Conservation (phyloP, 352 stramenopile species). For the Phytophthora fragariae region DNA sequence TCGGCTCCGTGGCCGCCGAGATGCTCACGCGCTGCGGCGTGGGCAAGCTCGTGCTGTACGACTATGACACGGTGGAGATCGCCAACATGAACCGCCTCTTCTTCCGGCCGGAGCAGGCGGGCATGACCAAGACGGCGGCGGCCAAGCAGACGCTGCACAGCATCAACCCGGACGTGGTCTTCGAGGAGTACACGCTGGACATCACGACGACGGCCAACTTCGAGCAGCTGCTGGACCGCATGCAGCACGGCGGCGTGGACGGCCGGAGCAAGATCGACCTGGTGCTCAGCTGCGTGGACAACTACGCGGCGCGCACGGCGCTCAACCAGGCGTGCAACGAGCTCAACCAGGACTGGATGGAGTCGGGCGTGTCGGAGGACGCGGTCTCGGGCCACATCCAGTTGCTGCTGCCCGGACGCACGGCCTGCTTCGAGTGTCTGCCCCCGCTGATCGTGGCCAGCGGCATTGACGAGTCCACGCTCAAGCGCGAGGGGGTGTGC, state of each 20-base stretch:
- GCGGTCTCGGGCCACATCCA: constrained; percentile 92
- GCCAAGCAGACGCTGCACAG: constrained; percentile 88
- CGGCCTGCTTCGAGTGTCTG: constrained; percentile 91
- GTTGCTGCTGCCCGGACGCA: constrained; percentile 83
- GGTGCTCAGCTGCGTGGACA: constrained; percentile 92
- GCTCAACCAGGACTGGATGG: constrained; percentile 90
- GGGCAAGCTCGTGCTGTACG: constrained; percentile 91
- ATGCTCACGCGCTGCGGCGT: constrained; percentile 92
- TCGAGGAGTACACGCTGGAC: constrained; percentile 89
- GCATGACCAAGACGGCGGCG: constrained; percentile 88
- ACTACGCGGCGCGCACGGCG: constrained; percentile 87
- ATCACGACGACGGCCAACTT: constrained; percentile 90
- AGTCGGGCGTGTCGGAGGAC: constrained; percentile 92
- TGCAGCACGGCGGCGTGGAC: constrained; percentile 75
- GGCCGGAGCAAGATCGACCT: constrained; percentile 70
- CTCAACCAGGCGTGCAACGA: constrained; percentile 92
- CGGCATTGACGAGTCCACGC: constrained; percentile 86
- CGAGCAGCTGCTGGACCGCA: constrained; percentile 81
- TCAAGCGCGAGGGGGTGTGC: constrained; percentile 91
- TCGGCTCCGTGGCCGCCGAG: constrained; percentile 88
- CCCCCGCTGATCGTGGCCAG: constrained; percentile 87
- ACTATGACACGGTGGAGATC: constrained; percentile 92
- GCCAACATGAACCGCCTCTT: constrained; percentile 94
- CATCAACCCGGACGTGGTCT: constrained; percentile 92
- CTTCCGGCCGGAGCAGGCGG: constrained; percentile 88